These are phyloP conservation scores for Suillus alpinus DNA, from an alignment of 768 basidiomycete species.

Conservation along the genomic window DNA sequence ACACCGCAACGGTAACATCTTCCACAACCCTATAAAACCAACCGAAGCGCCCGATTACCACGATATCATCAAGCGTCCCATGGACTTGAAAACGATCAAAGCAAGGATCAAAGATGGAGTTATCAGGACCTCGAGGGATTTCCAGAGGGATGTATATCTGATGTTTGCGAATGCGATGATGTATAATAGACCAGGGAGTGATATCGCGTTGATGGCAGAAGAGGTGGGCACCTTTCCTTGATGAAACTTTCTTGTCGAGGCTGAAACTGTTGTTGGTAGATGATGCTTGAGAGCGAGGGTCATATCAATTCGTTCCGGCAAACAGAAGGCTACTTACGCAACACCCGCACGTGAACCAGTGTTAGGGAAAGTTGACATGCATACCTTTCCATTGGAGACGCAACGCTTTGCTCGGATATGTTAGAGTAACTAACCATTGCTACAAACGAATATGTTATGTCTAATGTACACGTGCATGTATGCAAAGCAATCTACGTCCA, in stretches of 20 bases:
- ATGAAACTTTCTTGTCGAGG: neutral
- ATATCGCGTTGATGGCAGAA: constrained; percentile 88
- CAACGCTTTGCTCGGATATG: neutral
- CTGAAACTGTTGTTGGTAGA: constrained; percentile 36
- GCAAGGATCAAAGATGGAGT: constrained; percentile 78
- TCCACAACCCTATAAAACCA: constrained; percentile 85
- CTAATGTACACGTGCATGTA: constrained; percentile 2
- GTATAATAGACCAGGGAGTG: constrained; percentile 87
- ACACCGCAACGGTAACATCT: constrained; percentile 86
- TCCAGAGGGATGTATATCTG: constrained; percentile 83
- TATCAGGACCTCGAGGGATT: constrained; percentile 81
- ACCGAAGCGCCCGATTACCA: constrained; percentile 90
- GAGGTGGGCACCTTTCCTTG: constrained; percentile 56
- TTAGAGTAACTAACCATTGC: neutral
- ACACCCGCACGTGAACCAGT: constrained; percentile 28
- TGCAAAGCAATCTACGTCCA: neutral
- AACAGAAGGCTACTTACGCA: constrained; percentile 66
- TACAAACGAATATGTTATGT: neutral
- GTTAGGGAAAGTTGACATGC: neutral
- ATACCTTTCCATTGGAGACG: neutral
- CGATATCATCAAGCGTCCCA: constrained; percentile 90
- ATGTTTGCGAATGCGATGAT: constrained; percentile 99
- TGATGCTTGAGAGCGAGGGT: constrained; percentile 72
- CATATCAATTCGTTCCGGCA: constrained; percentile 70
- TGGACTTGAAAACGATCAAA: constrained; percentile 94